Conservation (phyloP, 2,329 filamentous ascomycete genomes). For the Diaporthe citrichinensis region DNA sequence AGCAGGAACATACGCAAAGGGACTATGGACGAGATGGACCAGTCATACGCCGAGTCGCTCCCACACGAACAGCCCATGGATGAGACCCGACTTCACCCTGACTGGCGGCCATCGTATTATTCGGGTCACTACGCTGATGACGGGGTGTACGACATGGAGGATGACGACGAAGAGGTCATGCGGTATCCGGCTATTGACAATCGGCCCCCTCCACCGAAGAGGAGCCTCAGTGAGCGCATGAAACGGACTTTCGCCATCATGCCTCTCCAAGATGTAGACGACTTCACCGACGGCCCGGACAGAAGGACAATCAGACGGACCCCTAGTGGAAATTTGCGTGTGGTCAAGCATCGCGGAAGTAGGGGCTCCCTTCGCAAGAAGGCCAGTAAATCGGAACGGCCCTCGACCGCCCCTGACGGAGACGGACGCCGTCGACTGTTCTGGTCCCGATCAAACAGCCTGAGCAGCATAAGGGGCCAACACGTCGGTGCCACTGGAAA, state of each 20-base stretch:
- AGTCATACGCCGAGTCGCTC: constrained; percentile 49
- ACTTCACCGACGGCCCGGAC: constrained; percentile 57
- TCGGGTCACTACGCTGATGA: constrained; percentile 51
- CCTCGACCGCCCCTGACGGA: constrained; percentile 53
- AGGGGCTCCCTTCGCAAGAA: constrained; percentile 54
- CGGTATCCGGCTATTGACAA: constrained; percentile 57
- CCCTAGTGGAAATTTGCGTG: constrained; percentile 71
- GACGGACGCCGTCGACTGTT: constrained; percentile 43
- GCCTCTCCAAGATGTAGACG: constrained; percentile 58
- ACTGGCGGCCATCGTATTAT: constrained; percentile 70
- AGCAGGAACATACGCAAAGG: constrained; percentile 57
- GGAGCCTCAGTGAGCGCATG: constrained; percentile 66
- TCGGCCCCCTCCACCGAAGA: constrained; percentile 58
- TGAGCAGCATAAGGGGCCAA: constrained; percentile 34
- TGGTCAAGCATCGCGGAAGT: constrained; percentile 68
- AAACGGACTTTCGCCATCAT: constrained; percentile 74
- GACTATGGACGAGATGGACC: constrained; percentile 47
- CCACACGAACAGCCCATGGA: constrained; percentile 64
- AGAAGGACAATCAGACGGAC: constrained; percentile 72
- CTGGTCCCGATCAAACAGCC: constrained; percentile 51
- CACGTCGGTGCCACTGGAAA: neutral
- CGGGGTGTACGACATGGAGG: constrained; percentile 46
- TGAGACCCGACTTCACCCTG: constrained; percentile 69
- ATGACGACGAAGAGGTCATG: constrained; percentile 50
- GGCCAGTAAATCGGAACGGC: constrained; percentile 38